Percentiles rank a stretch among this genome's conserved stretches.
These are phyloP conservation scores for Ceratocystis lukuohia DNA, from an alignment of 2,329 filamentous ascomycete species.

Conservation along the genomic window DNA sequence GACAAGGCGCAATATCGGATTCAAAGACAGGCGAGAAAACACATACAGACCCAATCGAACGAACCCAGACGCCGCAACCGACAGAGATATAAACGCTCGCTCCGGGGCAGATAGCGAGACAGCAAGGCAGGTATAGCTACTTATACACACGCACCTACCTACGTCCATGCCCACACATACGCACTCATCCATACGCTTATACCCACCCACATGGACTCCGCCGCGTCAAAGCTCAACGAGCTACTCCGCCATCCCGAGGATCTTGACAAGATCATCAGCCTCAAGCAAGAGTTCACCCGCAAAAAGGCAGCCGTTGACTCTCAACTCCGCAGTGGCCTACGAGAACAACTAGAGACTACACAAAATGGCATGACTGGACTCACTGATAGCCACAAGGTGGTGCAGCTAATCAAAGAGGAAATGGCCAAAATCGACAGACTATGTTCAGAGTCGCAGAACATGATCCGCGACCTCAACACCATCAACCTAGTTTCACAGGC, in stretches of 20 bases:
- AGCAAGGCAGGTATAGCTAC: not conserved
- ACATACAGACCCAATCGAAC: not conserved
- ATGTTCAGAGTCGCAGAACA: slow-evolving; percentile 91
- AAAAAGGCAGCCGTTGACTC: slow-evolving; percentile 88
- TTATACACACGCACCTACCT: not conserved
- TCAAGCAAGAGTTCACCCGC: slow-evolving; percentile 85
- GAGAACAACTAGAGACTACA: slow-evolving; percentile 87
- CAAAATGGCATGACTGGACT: slow-evolving; percentile 86
- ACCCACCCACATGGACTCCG: slow-evolving; percentile 45
- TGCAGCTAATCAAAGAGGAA: slow-evolving; percentile 90
- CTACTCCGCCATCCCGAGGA: slow-evolving; percentile 91
- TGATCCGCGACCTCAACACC: slow-evolving; percentile 90
- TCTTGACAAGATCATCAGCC: slow-evolving; percentile 80
- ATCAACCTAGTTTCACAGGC: slow-evolving; percentile 88
- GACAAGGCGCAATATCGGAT: not conserved
- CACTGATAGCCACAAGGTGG: slow-evolving; percentile 77
- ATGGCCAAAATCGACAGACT: slow-evolving; percentile 98
- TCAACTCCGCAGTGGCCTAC: slow-evolving; percentile 74
- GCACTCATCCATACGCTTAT: not conserved
- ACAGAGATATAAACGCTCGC: too few species aligned
- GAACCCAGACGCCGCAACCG: too few species aligned
- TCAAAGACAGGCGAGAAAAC: not conserved
- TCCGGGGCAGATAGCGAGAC: not conserved
- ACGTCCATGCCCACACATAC: not conserved
- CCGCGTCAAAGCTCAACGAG: slow-evolving; percentile 72